A percentile compares a stretch with the other conserved stretches of the same genome.
Conservation (phyloP, 2,329 filamentous ascomycete genomes). For the Fusarium poae region DNA sequence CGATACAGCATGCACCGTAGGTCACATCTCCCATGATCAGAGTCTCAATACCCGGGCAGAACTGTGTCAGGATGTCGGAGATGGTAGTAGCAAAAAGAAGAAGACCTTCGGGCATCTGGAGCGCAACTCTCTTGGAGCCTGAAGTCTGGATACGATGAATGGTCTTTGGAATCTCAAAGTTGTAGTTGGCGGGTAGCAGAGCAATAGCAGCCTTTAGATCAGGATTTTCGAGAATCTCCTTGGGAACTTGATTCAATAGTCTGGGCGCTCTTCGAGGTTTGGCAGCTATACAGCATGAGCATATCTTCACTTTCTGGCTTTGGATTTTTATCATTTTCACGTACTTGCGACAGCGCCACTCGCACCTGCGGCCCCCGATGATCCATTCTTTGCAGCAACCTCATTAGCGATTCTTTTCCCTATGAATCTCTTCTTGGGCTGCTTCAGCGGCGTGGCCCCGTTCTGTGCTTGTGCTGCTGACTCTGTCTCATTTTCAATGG, state of each 20-base stretch:
- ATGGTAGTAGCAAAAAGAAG: slow-evolving; percentile 97
- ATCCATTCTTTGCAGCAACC: slow-evolving; percentile 63
- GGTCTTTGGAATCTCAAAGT: slow-evolving; percentile 98
- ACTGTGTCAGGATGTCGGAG: slow-evolving; percentile 93
- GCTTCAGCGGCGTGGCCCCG: slow-evolving; percentile 66
- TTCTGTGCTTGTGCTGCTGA: slow-evolving; percentile 47
- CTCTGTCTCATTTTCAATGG: slow-evolving; percentile 29
- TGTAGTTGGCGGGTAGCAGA: slow-evolving; percentile 94
- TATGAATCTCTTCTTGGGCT: slow-evolving; percentile 93
- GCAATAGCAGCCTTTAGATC: slow-evolving; percentile 89
- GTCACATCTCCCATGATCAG: slow-evolving; percentile 99
- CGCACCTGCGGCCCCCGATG: slow-evolving; percentile 43
- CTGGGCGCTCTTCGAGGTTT: slow-evolving; percentile 79
- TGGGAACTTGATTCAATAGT: slow-evolving; percentile 90
- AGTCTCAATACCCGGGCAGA: slow-evolving; percentile 91
- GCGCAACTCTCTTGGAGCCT: slow-evolving; percentile 83
- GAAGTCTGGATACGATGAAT: slow-evolving; percentile 91
- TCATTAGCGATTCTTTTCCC: slow-evolving; percentile 81
- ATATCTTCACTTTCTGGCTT: slow-evolving; percentile 14
- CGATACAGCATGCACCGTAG: slow-evolving; percentile 98
- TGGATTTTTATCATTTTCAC: slow-evolving; percentile 36
- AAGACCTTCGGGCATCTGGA: slow-evolving; percentile 98
- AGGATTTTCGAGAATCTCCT: slow-evolving; percentile 85
- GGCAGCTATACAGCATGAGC: slow-evolving; percentile 66
- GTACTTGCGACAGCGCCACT: slow-evolving; percentile 65